phyloP scores from a whole-genome alignment of 257 asterid genomes.

The Verbascum thapsus region DNA sequence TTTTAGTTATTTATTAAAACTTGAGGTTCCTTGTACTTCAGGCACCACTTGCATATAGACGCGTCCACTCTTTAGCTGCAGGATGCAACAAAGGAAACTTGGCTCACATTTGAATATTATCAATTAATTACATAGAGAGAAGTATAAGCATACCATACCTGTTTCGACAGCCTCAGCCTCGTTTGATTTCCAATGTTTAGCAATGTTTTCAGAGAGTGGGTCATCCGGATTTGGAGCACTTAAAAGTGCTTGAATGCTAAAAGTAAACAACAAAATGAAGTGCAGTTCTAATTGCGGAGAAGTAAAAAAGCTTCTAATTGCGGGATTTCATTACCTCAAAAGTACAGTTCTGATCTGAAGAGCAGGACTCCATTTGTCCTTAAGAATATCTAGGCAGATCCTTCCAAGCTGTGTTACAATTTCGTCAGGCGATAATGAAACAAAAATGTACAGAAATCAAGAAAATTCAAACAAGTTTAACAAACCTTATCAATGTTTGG shows the following conservation, averaged over 20 bases:
- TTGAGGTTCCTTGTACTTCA: slow-evolving; percentile 37
- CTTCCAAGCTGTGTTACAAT: slow-evolving; percentile 84
- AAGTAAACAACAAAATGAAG: slow-evolving; percentile 8
- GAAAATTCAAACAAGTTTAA: slow-evolving; percentile 20
- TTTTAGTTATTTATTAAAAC: slow-evolving; percentile 28
- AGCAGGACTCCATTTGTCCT: slow-evolving; percentile 99
- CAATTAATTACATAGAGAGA: no score
- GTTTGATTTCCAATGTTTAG: slow-evolving; percentile 97
- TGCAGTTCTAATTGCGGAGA: slow-evolving; percentile 1
- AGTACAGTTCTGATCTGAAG: slow-evolving; percentile 99
- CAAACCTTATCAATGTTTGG: slow-evolving; percentile 99
- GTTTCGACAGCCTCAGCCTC: slow-evolving; percentile 99
- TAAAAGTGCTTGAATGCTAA: slow-evolving; percentile 97
- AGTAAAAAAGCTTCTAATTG: not conserved
- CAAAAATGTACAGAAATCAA: slow-evolving; percentile 11
- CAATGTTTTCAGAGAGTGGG: slow-evolving; percentile 98
- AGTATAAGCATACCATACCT: slow-evolving; percentile 56
- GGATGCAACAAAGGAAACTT: not conserved
- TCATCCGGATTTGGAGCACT: slow-evolving; percentile 99
- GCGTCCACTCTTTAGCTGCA: slow-evolving; percentile 83
- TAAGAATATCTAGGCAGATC: slow-evolving; percentile 96
- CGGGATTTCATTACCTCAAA: slow-evolving; percentile 64
- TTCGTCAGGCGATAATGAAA: slow-evolving; percentile 21
- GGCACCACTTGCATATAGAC: slow-evolving; percentile 82
- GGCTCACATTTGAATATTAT: no score